phyloP scores from a whole-genome alignment of 2,329 filamentous ascomycete species.

The Aspergillus ustus region DNA sequence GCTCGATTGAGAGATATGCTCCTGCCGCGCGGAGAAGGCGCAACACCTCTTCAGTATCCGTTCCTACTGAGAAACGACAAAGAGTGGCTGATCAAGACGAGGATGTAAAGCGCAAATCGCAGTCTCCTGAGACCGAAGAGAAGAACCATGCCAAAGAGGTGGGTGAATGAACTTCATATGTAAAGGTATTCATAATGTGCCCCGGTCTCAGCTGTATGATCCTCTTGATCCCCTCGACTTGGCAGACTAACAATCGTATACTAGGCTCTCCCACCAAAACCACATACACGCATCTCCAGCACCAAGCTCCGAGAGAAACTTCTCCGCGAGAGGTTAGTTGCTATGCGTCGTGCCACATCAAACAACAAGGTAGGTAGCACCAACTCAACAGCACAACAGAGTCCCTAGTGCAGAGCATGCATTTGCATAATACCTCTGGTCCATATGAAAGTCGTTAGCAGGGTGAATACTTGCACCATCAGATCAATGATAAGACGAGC shows the following conservation, averaged over 20 bases:
- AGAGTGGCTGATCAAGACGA: constrained; percentile 46
- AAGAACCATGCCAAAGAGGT: constrained; percentile 37
- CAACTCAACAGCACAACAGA: constrained; percentile 6
- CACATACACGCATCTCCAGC: constrained; percentile 31
- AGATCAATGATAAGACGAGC: background rate
- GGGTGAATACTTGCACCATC: background rate
- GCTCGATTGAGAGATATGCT: constrained; percentile 52
- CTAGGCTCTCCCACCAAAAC: constrained; percentile 12
- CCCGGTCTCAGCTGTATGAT: background rate
- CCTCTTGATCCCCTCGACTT: background rate
- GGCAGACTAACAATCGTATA: constrained; percentile 22
- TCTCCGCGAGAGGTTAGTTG: constrained; percentile 43
- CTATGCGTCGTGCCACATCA: constrained; percentile 37
- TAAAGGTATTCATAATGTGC: constrained; percentile 16
- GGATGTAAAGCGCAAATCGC: constrained; percentile 29
- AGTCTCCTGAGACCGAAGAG: constrained; percentile 26
- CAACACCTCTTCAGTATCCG: constrained; percentile 49
- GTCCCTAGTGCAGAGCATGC: constrained; percentile 9
- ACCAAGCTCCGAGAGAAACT: constrained; percentile 44
- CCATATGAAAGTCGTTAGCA: background rate
- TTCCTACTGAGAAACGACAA: constrained; percentile 47
- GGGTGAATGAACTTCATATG: constrained; percentile 32
- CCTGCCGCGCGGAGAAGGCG: constrained; percentile 46
- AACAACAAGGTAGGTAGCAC: constrained; percentile 31
- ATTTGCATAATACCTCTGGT: background rate